Evolutionary conservation across 2,329 filamentous ascomycete genomes (phyloP).

Genomic region (Thielaviopsis euricoi): DNA sequence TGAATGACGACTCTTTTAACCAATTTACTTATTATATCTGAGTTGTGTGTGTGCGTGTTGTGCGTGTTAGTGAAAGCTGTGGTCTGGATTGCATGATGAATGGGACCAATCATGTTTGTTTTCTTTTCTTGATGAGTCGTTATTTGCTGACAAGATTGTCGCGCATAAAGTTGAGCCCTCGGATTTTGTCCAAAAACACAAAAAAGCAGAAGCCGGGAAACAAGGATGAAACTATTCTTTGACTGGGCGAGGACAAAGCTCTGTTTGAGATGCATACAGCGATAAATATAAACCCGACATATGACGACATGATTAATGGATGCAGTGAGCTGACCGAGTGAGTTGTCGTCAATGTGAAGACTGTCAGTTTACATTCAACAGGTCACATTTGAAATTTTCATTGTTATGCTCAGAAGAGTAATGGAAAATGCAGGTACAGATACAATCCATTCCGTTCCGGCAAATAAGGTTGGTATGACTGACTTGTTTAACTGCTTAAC

Average conservation of each 20-base stretch:
- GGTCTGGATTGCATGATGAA: too few species aligned
- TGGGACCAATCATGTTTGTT: too few species aligned
- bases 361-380: background rate
- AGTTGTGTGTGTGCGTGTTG: background rate
- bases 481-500: too few species aligned
- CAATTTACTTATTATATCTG: background rate
- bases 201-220: background rate
- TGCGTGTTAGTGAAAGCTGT: background rate
- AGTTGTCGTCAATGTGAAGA: background rate
- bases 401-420: background rate
- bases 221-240: background rate
- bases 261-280: background rate
- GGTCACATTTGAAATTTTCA: background rate
- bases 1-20: slow-evolving; percentile 9
- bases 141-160: too few species aligned
- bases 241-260: background rate
- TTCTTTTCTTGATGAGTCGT: too few species aligned
- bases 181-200: background rate
- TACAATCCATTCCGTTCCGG: too few species aligned
- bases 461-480: too few species aligned
- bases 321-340: too few species aligned
- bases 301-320: background rate
- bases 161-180: too few species aligned
- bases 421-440: background rate
- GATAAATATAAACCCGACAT: background rate